Conservation (phyloP, 192 early-diverging fungal species). For the Mortierella hygrophila region DNA sequence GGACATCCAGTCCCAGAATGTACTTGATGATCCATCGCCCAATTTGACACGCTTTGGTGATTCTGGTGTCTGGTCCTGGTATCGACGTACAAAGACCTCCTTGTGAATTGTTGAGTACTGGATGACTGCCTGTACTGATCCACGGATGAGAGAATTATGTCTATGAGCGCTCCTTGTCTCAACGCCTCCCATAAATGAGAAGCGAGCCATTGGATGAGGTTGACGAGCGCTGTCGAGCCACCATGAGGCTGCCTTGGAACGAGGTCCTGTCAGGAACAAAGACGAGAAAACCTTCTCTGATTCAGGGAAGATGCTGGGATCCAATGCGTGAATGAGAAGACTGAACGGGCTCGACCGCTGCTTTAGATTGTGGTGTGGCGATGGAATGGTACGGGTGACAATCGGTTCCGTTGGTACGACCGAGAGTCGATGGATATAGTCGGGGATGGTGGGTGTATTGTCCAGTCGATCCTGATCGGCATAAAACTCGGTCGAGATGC, state of each 20-base stretch:
- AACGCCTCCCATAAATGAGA: slow-evolving; percentile 75
- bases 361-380: neutral
- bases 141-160: neutral
- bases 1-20: slow-evolving; percentile 82
- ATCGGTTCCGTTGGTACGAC: slow-evolving; percentile 11
- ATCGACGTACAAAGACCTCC: slow-evolving; percentile 31
- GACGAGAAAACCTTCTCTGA: slow-evolving; percentile 57
- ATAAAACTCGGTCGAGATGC: slow-evolving; percentile 61
- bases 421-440: slow-evolving; percentile 38
- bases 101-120: slow-evolving; percentile 52
- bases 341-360: slow-evolving; percentile 36
- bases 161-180: slow-evolving; percentile 20
- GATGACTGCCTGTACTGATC: slow-evolving; percentile 36
- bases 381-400: neutral
- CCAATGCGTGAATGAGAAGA: slow-evolving; percentile 34
- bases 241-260: slow-evolving; percentile 53
- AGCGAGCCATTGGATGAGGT: slow-evolving; percentile 63
- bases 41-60: slow-evolving; percentile 34
- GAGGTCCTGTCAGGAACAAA: slow-evolving; percentile 42
- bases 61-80: neutral
- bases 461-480: slow-evolving; percentile 5
- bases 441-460: slow-evolving; percentile 16
- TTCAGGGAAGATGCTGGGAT: slow-evolving; percentile 46
- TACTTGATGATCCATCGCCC: slow-evolving; percentile 15
- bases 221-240: slow-evolving; percentile 78